phyloP scores from a whole-genome alignment of 176 grass and related monocot species.

The Panicum miliaceum region DNA sequence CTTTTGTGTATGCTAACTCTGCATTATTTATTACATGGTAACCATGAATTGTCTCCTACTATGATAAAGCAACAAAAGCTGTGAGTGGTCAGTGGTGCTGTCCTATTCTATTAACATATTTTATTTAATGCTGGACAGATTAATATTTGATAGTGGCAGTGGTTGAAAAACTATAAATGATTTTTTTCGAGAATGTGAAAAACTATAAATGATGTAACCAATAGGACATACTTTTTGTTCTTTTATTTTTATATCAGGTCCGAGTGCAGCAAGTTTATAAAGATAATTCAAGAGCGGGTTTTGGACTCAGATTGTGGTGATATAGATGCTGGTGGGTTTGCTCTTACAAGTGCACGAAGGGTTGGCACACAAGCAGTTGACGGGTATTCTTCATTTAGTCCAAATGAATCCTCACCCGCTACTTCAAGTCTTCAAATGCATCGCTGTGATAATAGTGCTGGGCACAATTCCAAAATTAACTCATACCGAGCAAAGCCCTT shows the following conservation, averaged over 20 bases:
- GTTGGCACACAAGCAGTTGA: constrained; percentile 16
- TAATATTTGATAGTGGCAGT: not conserved
- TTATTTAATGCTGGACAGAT: not conserved
- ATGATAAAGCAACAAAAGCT: constrained; percentile 28
- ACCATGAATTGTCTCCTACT: not conserved
- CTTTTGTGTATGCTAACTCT: not conserved
- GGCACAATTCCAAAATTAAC: constrained; percentile 39
- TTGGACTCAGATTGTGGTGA: constrained; percentile 56
- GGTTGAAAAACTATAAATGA: too few relatives aligned
- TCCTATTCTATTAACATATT: not conserved
- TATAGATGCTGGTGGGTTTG: constrained; percentile 22
- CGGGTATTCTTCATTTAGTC: constrained; percentile 50
- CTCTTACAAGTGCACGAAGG: constrained; percentile 47
- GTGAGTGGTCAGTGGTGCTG: not conserved
- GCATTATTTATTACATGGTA: constrained; percentile 17
- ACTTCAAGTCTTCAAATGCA: constrained; percentile 29
- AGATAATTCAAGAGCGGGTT: constrained; percentile 86
- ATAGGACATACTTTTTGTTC: constrained; percentile 11
- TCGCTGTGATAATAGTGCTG: constrained; percentile 40
- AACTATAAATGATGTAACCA: constrained; percentile 17
- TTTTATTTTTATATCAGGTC: constrained; percentile 60
- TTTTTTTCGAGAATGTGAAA: not conserved
- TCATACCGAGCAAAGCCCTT: constrained; percentile 32
- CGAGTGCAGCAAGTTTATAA: constrained; percentile 64
- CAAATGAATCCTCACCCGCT: constrained; percentile 50